Evolutionary conservation across 345 rosid species (phyloP).

Genomic region (Gossypium raimondii): DNA sequence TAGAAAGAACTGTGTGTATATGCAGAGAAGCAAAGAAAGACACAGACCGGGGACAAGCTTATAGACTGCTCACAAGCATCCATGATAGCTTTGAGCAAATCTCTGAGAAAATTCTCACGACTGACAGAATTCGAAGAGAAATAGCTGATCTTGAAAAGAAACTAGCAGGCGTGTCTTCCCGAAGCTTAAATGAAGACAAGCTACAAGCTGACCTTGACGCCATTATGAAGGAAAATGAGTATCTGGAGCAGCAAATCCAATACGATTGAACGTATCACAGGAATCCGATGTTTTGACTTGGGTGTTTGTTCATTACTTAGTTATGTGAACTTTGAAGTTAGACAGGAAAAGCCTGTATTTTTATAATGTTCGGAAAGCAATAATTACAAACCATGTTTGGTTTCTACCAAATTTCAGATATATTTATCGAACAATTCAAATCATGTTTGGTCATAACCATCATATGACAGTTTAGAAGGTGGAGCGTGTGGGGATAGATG

Average conservation of each 20-base stretch:
- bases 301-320: not conserved
- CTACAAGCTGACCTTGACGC: conserved; percentile 58
- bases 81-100: conserved; percentile 74
- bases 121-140: conserved; percentile 67
- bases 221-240: conserved; percentile 54
- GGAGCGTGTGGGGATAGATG: no score
- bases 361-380: not conserved
- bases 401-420: not conserved
- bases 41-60: conserved; percentile 54
- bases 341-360: not conserved
- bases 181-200: conserved; percentile 47
- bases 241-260: conserved; percentile 32
- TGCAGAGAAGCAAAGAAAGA: conserved; percentile 81
- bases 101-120: conserved; percentile 53
- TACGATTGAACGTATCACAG: conserved; percentile 3
- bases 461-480: no score
- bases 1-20: conserved; percentile 11
- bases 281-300: conserved; percentile 1
- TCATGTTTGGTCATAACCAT: no score
- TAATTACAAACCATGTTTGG: not conserved
- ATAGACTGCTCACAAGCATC: conserved; percentile 61
- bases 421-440: not conserved
- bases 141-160: conserved; percentile 66
- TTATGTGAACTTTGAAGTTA: not conserved
- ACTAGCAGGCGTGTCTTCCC: conserved; percentile 49